Percentiles rank a stretch among this genome's conserved stretches.
These are phyloP conservation scores for Neofusicoccum kwambonambiense DNA, from an alignment of 2,329 filamentous ascomycete genomes.

Conservation along the genomic window DNA sequence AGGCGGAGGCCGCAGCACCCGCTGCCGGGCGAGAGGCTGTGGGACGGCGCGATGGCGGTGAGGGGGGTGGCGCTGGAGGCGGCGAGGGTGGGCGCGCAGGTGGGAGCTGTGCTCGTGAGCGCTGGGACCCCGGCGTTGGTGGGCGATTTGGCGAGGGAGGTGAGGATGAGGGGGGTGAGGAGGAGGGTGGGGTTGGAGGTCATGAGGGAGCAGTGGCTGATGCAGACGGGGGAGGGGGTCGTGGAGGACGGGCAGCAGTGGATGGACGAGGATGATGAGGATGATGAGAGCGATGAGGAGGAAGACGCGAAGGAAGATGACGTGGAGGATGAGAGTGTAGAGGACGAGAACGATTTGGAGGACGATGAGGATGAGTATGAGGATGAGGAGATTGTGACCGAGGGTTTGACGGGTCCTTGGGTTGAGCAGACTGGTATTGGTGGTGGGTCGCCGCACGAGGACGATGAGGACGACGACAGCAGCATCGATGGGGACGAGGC, in stretches of 20 bases:
- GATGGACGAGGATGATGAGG: neutral
- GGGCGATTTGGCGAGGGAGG: neutral
- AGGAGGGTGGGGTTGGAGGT: neutral
- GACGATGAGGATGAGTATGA: neutral
- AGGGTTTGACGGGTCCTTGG: no score
- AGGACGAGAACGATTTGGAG: neutral
- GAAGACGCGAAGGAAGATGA: neutral
- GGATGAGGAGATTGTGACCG: neutral
- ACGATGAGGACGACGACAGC: neutral
- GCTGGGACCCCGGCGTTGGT: neutral
- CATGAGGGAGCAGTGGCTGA: neutral
- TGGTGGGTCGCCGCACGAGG: no score
- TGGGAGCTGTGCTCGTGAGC: neutral
- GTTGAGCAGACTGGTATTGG: no score
- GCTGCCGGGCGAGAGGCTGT: no score
- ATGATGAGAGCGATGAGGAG: neutral
- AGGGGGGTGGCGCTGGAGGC: neutral
- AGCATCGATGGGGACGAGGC: neutral
- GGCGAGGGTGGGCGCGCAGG: neutral
- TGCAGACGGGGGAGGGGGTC: neutral
- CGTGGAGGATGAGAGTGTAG: no score
- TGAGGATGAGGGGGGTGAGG: neutral
- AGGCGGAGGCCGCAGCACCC: neutral
- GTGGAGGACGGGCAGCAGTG: neutral
- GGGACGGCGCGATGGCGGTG: neutral